Percentiles rank a stretch among this genome's conserved stretches.
Conservation (phyloP, 2,329 filamentous ascomycete genomes). For the Graphilbum fragrans region DNA sequence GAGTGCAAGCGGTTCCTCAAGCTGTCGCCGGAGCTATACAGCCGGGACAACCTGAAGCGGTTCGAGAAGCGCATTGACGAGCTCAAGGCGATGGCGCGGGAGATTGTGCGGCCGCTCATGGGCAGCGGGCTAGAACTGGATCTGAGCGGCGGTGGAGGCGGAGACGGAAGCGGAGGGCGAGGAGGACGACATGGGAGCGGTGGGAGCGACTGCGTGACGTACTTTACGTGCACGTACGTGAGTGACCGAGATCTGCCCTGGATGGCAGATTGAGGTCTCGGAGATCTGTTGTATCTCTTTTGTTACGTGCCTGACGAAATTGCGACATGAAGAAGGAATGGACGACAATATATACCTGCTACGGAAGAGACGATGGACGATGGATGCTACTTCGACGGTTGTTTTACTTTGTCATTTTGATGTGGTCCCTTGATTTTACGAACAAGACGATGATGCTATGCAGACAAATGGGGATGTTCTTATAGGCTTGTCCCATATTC, state of each 20-base stretch:
- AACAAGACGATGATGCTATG: too few species aligned
- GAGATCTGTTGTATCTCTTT: too few species aligned
- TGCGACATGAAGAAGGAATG: not conserved
- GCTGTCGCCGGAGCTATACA: slow-evolving; percentile 69
- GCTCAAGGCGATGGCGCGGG: slow-evolving; percentile 71
- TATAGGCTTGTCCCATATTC: too few species aligned
- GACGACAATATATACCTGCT: too few species aligned
- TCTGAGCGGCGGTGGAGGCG: slow-evolving; percentile 29
- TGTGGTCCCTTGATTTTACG: too few species aligned
- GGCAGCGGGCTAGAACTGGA: slow-evolving; percentile 76
- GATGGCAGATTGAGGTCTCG: slow-evolving; percentile 20
- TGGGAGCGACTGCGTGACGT: slow-evolving; percentile 29
- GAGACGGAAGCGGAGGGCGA: slow-evolving; percentile 20
- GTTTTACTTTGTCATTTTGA: too few species aligned
- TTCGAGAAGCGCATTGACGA: slow-evolving; percentile 86
- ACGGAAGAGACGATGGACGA: too few species aligned
- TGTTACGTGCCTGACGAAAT: too few species aligned
- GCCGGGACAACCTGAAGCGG: slow-evolving; percentile 68
- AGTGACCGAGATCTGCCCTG: slow-evolving; percentile 38
- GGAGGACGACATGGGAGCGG: slow-evolving; percentile 21
- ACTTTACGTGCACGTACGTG: slow-evolving; percentile 38
- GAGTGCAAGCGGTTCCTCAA: slow-evolving; percentile 88
- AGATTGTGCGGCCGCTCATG: slow-evolving; percentile 77
- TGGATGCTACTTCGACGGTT: too few species aligned
- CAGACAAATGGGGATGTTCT: too few species aligned